Evolutionary conservation across 805 yeast genomes (phyloP), one percentile per base, ranked within the genome.

Genomic region (Candida yuanshanica): DNA sequence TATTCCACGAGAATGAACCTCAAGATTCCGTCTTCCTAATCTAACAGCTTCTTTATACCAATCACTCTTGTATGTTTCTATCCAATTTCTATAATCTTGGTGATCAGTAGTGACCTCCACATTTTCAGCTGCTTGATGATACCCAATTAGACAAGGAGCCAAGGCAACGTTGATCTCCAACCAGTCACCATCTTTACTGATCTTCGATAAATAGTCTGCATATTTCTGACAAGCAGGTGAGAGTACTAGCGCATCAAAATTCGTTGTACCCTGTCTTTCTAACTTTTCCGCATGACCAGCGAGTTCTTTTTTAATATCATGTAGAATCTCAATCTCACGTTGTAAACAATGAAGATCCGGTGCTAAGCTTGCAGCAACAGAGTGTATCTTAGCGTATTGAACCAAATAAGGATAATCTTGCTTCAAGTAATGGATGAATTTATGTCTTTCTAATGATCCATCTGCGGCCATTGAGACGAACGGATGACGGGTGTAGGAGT

Each of bases 61-160:
- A 2, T 74, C 77, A 2, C 81, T 68, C 5, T 68, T 57, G 58
- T 86, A 86, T 42, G 78, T 81, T 16, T 64, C 67, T 14, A 83
- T 55, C 95, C 95, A 85, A 9, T 69, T 60, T 14, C 43, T 40
- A 37, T 62, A 65, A 20, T 59, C 64, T 13, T 52, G 40, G 7
- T 56, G 58, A 4, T 56, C 50, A 10, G 64, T 60, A 5, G 63
- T 57, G 4, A 66, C 55, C 5, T 65, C 64, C 18, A 59, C 50
- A 6, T 55, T 49, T 3, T 44, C 33, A 0, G 77, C 75, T 2
- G 89, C 88, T 12, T 47, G 18, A 36, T 73, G 68, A 26, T 73
- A 74, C 1, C 95, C 95, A 55, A 79, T 72, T 37, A 83, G 60
- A 58, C 95, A 85, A 1, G 95, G 93, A 7, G 87, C 74, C 40